Evolutionary conservation across 2,329 filamentous ascomycete species (phyloP), one percentile per base, ranked within the genome.

Genomic region (Diaporthe ilicicola): DNA sequence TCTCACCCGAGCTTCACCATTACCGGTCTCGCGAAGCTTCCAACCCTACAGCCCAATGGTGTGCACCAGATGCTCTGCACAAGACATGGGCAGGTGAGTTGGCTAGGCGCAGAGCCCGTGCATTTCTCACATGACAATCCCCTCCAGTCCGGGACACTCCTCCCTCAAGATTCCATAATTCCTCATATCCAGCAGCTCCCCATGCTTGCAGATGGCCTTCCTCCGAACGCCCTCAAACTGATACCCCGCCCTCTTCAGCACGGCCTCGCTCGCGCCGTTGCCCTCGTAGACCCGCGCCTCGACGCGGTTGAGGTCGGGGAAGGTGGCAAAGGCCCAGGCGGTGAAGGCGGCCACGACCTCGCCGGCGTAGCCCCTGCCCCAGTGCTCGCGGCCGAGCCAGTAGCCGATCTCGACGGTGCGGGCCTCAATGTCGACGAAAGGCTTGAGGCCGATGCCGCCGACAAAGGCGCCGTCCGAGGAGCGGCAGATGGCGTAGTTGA

Each of bases 391-490:
- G 0, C 79, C 82, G 29, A 86, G 48, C 81, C 83, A 87, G 78
- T 88, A 89, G 5, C 86, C 87, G 0, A 88, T 8, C 77, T 88
- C 84, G 75, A 81, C 81, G 4, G 81, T 84, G 59, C 81, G 79
- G 73, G 79, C 81, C 70, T 85, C 79, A 74, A 84, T 78, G 67
- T 85, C 82, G 17, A 73, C 73, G 13, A 76, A 70, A 4, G 78
- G 73, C 51, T 77, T 78, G 51, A 86, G 74, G 46, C 85, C 83
- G 15, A 87, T 78, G 69, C 76, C 77, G 59, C 87, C 87, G 10
- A 82, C 76, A 64, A 81, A 79, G 10, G 78, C 77, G 10, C 81
- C 80, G 19, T 77, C 76, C 1, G 72, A 71, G 29, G 76, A 65
- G 34, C 54, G 50, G 74, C 75, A 80, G 70, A 86, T 78, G 72